Conservation (phyloP, 2,329 filamentous ascomycete genomes). For the Volutella citrinella region DNA sequence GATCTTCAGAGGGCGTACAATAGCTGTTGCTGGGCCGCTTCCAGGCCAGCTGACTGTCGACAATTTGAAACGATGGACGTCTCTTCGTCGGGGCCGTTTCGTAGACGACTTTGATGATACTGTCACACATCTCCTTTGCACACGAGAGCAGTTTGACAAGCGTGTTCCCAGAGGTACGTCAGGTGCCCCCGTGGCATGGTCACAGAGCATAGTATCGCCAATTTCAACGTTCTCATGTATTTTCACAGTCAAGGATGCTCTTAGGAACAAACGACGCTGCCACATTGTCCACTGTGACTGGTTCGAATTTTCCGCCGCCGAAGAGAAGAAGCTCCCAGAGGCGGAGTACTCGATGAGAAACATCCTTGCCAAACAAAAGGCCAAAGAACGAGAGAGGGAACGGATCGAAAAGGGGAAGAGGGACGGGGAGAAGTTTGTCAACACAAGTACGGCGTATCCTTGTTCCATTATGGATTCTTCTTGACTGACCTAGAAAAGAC, state of each 20-base stretch:
- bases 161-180: conserved; percentile 34
- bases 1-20: conserved; percentile 51
- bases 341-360: conserved; percentile 41
- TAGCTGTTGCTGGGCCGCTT: conserved; percentile 60
- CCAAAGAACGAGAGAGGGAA: conserved; percentile 28
- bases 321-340: conserved; percentile 30
- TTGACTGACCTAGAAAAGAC: too few species aligned
- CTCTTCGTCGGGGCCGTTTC: conserved; percentile 58
- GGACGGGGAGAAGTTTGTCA: conserved; percentile 41
- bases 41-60: conserved; percentile 44
- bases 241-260: conserved; percentile 35
- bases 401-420: conserved; percentile 38
- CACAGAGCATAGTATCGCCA: too few species aligned
- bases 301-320: conserved; percentile 45
- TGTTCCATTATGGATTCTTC: background rate
- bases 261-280: conserved; percentile 32
- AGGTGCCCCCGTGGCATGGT: too few species aligned
- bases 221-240: background rate
- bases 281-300: conserved; percentile 49
- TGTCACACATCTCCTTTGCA: conserved; percentile 73
- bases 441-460: conserved; percentile 52
- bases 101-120: conserved; percentile 44
- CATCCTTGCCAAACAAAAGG: conserved; percentile 27
- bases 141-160: conserved; percentile 57
- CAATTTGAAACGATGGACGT: conserved; percentile 65